Evolutionary conservation across 2,329 filamentous ascomycete genomes (phyloP), one percentile per base, ranked within the genome.

Genomic region (Scedosporium apiospermum): DNA sequence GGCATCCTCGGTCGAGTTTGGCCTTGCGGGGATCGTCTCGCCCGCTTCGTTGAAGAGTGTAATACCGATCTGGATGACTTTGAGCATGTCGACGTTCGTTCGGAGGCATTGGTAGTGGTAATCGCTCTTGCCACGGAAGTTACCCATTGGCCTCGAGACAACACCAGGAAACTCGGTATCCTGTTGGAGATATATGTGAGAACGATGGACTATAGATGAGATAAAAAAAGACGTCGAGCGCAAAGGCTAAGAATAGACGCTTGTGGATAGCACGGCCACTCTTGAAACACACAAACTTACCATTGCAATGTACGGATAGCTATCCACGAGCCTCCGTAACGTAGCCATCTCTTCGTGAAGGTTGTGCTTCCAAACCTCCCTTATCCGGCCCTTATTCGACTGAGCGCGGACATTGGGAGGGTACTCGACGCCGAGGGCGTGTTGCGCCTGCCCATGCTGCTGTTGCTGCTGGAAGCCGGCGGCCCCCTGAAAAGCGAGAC

Each of bases 111-210:
- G 95, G 77, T 99, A 99, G 74, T 99, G 95, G 72, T 99, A 99
- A 70, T 97, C 93, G 67, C 92, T 95, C 78, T 97, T 98, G 64
- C 90, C 95, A 64, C 89, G 86, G 74, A 99, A 99, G 63, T 89
- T 87, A 58, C 95, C 95, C 82, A 99, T 98, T 1, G 95, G 95
- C 68, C 95, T 86, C 27, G 93, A 91, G 61, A 99, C 93, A 61
- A 99, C 92, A 63, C 95, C 95, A n/a, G 95, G 95, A 69, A 99
- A 99, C 73, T 98, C 93, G 26, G 95, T 97, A 73, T 99, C 95
- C 93, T 96, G 72, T 60, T 63, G 66, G 63, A 38, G 42, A 10
- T 49, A 53, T 64, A 57, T 21, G 58, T 65, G 63, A 66, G 63
- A 57, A 38, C 44, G 60, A 30, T 57, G 14, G 55, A 3, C 16